phyloP scores from a whole-genome alignment of 73 alveolate species.

The Stentor roeselii region DNA sequence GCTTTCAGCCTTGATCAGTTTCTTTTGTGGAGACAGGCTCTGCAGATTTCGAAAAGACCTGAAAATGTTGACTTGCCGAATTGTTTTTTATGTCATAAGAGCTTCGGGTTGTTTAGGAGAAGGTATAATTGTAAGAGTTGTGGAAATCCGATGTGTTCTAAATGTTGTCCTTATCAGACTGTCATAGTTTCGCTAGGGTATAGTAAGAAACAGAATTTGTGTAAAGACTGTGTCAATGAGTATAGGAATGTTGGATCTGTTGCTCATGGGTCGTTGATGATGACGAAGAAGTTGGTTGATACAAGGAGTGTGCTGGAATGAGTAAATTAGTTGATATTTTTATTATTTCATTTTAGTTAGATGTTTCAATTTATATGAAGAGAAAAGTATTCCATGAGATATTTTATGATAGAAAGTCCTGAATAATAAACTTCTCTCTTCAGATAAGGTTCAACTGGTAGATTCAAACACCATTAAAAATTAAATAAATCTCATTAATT shows the following conservation, averaged over 20 bases:
- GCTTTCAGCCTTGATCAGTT: background rate
- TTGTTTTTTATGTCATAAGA: background rate
- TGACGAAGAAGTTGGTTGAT: too few species aligned
- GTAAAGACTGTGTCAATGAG: background rate
- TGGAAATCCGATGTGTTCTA: background rate
- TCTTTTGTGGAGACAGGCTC: background rate
- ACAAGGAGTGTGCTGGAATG: too few species aligned
- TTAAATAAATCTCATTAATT: too few species aligned
- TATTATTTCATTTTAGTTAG: too few species aligned
- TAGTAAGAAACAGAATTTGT: background rate
- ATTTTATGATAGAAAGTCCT: too few species aligned
- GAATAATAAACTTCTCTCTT: too few species aligned
- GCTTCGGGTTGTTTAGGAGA: background rate
- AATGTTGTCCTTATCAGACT: background rate
- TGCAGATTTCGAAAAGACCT: background rate
- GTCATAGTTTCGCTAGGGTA: background rate
- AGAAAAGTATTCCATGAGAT: too few species aligned
- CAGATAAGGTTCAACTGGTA: too few species aligned
- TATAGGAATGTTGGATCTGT: background rate
- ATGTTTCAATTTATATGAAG: too few species aligned
- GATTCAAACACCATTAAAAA: too few species aligned
- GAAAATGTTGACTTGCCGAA: too few species aligned
- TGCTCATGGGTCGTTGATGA: constrained; percentile 13
- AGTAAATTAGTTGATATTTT: too few species aligned
- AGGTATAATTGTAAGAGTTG: background rate